Base-by-base conservation (phyloP, 2,329 filamentous ascomycete genomes). In the Cercospora brassicicola region DNA sequence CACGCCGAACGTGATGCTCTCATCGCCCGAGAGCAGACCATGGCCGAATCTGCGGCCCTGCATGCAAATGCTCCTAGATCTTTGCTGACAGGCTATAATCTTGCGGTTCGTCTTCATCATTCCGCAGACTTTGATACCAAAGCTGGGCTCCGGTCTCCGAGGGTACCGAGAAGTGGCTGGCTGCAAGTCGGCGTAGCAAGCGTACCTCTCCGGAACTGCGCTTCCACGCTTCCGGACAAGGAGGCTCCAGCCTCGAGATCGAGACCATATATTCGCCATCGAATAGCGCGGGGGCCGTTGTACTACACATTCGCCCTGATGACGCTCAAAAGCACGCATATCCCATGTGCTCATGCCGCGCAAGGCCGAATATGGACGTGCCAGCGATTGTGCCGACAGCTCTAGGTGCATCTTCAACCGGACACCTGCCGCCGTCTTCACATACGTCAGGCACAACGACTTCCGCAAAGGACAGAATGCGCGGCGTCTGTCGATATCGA, bases 151-250 rank as follows among this genome's bases (percentile, higher is more conserved):
- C 55, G 55, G 15, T 23, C 9, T 9, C 55, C 55, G 55, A 59
- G 15, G 9, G 28, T 59, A 36, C 55, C 55, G 28, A 36, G 28
- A 1, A 23, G 55, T 36, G 55, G 28, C 15, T 36, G 28, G 30
- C 31, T 23, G 15, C 55, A 28, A 28, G n/a, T 20, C 39, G 39
- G 36, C 36, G 36, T 48, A 30, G 39, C 20, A 62, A 45, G 59
- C 42, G 59, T 62, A 51, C 59, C 59, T 62, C 39, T 30, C 59
- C 59, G 59, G 59, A 62, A 30, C 23, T 42, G 33, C 23, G 13
- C 36, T 62, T 51, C 59, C 59, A 51, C 36, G 4, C 20, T 62
- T 62, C 59, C 59, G 59, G 36, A n/a, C 59, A 62, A 39, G 59
- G 59, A 39, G 42, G 10, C 20, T 18, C 31, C 55, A 59, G 31